phyloP scores from a whole-genome alignment of 1,284 basidiomycete genomes.

The Sparassis latifolia region DNA sequence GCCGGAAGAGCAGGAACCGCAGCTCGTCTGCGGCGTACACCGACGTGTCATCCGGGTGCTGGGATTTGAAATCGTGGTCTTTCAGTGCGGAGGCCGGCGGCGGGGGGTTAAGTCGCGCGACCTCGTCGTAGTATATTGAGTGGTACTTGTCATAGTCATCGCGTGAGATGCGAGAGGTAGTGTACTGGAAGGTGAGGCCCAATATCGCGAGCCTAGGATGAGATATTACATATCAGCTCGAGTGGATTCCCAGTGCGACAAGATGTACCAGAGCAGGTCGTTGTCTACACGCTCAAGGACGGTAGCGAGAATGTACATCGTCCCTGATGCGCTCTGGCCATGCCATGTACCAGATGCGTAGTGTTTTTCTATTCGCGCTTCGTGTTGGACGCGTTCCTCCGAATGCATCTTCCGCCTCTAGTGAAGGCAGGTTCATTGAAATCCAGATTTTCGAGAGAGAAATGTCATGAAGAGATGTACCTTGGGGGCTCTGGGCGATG shows the following conservation, averaged over 20 bases:
- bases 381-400: constrained; percentile 62
- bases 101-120: constrained; percentile 77
- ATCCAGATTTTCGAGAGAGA: too few species aligned
- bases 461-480: too few species aligned
- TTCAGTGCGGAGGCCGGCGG: constrained; percentile 30
- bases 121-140: constrained; percentile 79
- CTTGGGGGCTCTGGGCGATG: too few species aligned
- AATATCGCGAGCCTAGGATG: constrained; percentile 83
- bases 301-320: constrained; percentile 87
- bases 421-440: too few species aligned
- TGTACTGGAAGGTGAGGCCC: constrained; percentile 91
- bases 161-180: constrained; percentile 81
- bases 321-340: constrained; percentile 86
- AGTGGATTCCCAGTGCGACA: not conserved
- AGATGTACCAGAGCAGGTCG: constrained; percentile 80
- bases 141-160: constrained; percentile 82
- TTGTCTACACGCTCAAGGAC: constrained; percentile 88
- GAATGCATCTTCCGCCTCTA: constrained; percentile 38
- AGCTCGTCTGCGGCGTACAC: constrained; percentile 82
- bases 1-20: constrained; percentile 91
- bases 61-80: constrained; percentile 40
- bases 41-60: constrained; percentile 74
- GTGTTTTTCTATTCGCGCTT: constrained; percentile 69
- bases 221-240: not conserved
- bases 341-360: constrained; percentile 83